phyloP scores from a whole-genome alignment of 176 grass and related monocot genomes.

The Zoysia pacifica region DNA sequence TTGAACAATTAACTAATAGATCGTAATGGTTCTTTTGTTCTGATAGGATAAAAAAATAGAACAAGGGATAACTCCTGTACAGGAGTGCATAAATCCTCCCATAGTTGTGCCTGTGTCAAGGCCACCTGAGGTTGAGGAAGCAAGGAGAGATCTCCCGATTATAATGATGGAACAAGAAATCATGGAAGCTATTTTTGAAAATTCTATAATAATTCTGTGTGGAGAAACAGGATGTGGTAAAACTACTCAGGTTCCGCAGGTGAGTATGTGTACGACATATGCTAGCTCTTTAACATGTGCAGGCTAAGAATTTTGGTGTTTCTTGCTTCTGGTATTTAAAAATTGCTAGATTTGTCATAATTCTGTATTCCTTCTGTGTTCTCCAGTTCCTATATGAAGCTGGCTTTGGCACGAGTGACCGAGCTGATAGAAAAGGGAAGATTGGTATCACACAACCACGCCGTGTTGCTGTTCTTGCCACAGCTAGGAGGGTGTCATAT shows the following conservation, averaged over 20 bases:
- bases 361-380: constrained; percentile 9
- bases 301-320: constrained; percentile 14
- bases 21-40: constrained; percentile 15
- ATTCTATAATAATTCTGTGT: constrained; percentile 86
- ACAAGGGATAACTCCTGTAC: constrained; percentile 34
- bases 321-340: constrained; percentile 29
- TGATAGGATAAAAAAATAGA: constrained; percentile 51
- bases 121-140: constrained; percentile 73
- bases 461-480: constrained; percentile 92
- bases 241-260: constrained; percentile 98
- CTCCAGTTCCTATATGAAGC: constrained; percentile 94
- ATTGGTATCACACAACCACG: constrained; percentile 98
- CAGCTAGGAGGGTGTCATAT: constrained; percentile 81
- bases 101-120: constrained; percentile 83
- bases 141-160: constrained; percentile 92
- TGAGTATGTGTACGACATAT: constrained; percentile 33
- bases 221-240: constrained; percentile 99
- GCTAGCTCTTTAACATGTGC: constrained; percentile 40
- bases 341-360: not conserved
- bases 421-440: constrained; percentile 74
- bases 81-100: constrained; percentile 52
- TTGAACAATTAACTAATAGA: not conserved
- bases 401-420: constrained; percentile 83
- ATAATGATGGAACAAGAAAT: constrained; percentile 99
- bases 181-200: constrained; percentile 98